A percentile compares a stretch with the other conserved stretches of the same genome.
These are phyloP conservation scores for Lathyrus aphaca DNA, from an alignment of 306 rosid species.

Conservation along the genomic window DNA sequence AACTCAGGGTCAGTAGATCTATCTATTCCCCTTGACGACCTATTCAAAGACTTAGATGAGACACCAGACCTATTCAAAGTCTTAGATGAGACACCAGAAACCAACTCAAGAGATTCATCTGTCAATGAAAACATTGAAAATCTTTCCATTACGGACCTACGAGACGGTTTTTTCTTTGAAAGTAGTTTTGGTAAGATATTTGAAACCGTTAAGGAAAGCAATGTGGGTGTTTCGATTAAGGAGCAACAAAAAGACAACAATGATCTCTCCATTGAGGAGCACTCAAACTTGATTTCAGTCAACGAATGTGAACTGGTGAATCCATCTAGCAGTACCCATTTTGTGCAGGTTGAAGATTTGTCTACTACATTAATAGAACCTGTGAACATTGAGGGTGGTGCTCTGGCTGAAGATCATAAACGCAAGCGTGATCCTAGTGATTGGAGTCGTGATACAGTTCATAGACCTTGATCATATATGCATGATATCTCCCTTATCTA, in stretches of 20 bases:
- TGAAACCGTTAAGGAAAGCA: constrained; percentile 35
- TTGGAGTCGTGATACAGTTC: constrained; percentile 18
- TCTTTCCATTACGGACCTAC: too few species aligned
- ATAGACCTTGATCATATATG: constrained; percentile 6
- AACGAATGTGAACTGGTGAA: constrained; percentile 46
- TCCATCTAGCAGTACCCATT: constrained; percentile 32
- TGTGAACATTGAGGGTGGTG: constrained; percentile 43
- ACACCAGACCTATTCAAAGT: too few species aligned
- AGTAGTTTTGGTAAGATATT: too few species aligned
- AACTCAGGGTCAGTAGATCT: too few species aligned
- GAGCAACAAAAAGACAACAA: constrained; percentile 44
- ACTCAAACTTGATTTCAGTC: constrained; percentile 56
- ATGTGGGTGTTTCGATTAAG: constrained; percentile 24
- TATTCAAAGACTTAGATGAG: too few species aligned
- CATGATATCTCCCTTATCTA: constrained; percentile 22
- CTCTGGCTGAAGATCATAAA: constrained; percentile 38
- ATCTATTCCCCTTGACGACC: too few species aligned
- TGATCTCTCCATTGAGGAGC: constrained; percentile 38
- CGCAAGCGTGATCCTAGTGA: constrained; percentile 49
- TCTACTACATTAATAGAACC: constrained; percentile 44
- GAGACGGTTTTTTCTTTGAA: too few species aligned
- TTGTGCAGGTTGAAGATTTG: constrained; percentile 50
- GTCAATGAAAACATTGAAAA: too few species aligned
- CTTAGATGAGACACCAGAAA: too few species aligned
- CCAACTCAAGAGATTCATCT: too few species aligned